These are phyloP conservation scores for Vanderwaltozyma polyspora DNA, from an alignment of 805 yeast genomes.

Conservation along the genomic window DNA sequence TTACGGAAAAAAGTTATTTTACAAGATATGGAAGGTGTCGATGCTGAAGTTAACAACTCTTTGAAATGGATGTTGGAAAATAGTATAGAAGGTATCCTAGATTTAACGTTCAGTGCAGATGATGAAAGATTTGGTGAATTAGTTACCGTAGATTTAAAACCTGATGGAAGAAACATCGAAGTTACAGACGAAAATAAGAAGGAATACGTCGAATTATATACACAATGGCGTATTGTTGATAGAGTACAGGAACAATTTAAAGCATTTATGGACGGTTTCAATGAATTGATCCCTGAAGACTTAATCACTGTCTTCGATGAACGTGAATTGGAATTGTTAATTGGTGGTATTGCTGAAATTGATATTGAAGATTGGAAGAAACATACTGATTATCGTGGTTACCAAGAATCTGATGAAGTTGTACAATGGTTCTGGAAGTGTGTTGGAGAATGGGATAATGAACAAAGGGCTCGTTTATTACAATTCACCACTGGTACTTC, in stretches of 20 bases:
- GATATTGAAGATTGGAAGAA: constrained; percentile 99
- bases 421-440: constrained; percentile 99
- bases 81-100: constrained; percentile 80
- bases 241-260: constrained; percentile 93
- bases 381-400: constrained; percentile 97
- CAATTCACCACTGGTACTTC: constrained; percentile 99
- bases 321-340: constrained; percentile 88
- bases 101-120: constrained; percentile 76
- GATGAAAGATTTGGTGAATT: constrained; percentile 94
- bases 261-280: constrained; percentile 94
- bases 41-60: constrained; percentile 90
- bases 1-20: constrained; percentile 85
- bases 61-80: constrained; percentile 93
- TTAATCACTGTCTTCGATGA: constrained; percentile 94
- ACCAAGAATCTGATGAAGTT: constrained; percentile 91
- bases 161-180: constrained; percentile 77
- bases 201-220: constrained; percentile 87
- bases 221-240: constrained; percentile 91
- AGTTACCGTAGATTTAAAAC: constrained; percentile 80
- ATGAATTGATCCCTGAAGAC: constrained; percentile 95
- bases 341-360: constrained; percentile 97
- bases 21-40: constrained; percentile 98
- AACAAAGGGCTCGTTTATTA: constrained; percentile 86
- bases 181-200: constrained; percentile 91
- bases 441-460: constrained; percentile 88